phyloP scores from a whole-genome alignment of 2,329 filamentous ascomycete species.

The Talaromyces sp. region DNA sequence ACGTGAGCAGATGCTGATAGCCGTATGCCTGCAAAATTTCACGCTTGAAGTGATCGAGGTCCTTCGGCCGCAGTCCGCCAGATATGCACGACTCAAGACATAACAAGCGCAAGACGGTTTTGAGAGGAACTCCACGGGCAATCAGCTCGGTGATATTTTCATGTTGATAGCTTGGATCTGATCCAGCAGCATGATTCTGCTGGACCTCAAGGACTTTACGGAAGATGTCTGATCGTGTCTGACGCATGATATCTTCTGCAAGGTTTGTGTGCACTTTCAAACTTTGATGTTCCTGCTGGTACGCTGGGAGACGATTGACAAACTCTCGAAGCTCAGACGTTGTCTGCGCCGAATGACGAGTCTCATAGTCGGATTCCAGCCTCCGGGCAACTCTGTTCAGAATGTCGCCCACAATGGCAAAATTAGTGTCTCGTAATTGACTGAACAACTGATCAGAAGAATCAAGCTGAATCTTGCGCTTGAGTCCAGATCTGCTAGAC shows the following conservation, averaged over 20 bases:
- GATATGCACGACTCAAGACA: conserved; percentile 89
- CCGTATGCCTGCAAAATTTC: conserved; percentile 89
- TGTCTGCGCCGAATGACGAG: conserved; percentile 76
- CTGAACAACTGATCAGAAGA: conserved; percentile 83
- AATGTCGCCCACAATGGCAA: conserved; percentile 83
- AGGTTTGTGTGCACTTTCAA: conserved; percentile 87
- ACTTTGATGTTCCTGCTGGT: conserved; percentile 88
- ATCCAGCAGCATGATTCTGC: conserved; percentile 86
- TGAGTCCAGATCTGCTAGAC: conserved; percentile 57
- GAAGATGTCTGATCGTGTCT: conserved; percentile 85
- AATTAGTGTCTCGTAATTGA: conserved; percentile 85
- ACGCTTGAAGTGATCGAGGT: conserved; percentile 83
- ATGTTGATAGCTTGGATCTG: conserved; percentile 82
- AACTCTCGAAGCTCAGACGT: conserved; percentile 90
- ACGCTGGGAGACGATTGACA: conserved; percentile 85
- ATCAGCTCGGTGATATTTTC: conserved; percentile 94
- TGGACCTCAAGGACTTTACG: conserved; percentile 85
- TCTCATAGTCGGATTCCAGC: conserved; percentile 81
- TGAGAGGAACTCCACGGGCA: conserved; percentile 71
- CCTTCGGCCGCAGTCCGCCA: conserved; percentile 79
- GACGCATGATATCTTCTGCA: conserved; percentile 91
- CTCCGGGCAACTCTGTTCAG: conserved; percentile 87
- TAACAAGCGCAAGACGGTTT: conserved; percentile 75
- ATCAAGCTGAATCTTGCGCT: conserved; percentile 83
- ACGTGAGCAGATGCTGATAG: conserved; percentile 86